Evolutionary conservation across 2,329 filamentous ascomycete species (phyloP), one percentile per base, ranked within the genome.

Genomic region (Cytospora piceae): DNA sequence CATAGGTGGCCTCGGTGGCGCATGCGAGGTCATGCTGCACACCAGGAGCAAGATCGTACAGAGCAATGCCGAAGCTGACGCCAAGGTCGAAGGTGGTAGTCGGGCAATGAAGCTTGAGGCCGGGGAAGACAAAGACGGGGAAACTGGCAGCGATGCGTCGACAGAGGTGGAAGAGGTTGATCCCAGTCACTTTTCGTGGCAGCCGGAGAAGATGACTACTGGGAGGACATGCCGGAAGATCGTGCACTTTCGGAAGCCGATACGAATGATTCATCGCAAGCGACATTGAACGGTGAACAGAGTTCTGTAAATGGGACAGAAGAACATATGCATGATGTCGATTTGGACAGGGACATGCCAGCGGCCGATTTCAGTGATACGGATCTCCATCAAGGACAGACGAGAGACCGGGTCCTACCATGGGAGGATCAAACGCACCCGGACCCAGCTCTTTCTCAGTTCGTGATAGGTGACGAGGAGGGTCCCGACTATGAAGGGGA

Each of bases 381-480:
- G 2, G 54, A 42, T 20, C 12, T 52, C 49, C 20, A 29, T 14
- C 27, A 32, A 3, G 46, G 7, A 11, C 55, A 64, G 11, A 55
- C 55, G 9, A 32, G 55, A 27, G 49, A 51, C n/a, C 42, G 24
- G 27, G 22, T 24, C 7, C 5, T 31, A 27, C n/a, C 61, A 22
- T 63, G 61, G 61, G 37, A 56, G 11, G 53, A 34, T 24, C 27
- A 51, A 8, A 29, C 4, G 8, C 37, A 56, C n/a, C 52, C 52
- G 20, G 39, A 22, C 3, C 54, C 61, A 0, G 42, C 32, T 31
- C 17, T 55, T 22, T 46, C 65, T 4, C 65, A 57, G 12, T 67
- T 67, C 22, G 51, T 67, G 27, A 64, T 64, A 34, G 65, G 58
- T 2, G 65, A 67, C 4, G 61, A 64, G 42, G 61, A 67, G 9